Evolutionary conservation across 1,284 basidiomycete species (phyloP).

Genomic region (Heterobasidion occidentale): DNA sequence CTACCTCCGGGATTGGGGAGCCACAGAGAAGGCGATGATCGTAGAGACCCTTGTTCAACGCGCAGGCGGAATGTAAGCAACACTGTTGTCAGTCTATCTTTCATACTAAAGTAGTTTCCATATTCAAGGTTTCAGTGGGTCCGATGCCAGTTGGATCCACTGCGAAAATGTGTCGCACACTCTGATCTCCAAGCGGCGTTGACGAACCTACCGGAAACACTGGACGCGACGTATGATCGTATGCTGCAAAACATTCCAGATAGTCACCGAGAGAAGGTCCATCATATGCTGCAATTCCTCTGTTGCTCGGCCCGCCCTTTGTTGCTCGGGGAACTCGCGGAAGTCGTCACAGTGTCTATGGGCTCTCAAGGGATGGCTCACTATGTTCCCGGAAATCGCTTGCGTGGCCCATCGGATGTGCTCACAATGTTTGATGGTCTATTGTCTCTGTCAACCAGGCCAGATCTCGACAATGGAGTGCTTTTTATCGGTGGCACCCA

Average conservation of each 20-base stretch:
- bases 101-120: neutral
- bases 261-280: neutral
- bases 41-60: neutral
- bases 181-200: neutral
- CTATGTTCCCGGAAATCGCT: too few species aligned
- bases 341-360: neutral
- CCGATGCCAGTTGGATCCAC: neutral
- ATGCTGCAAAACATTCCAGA: neutral
- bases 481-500: too few species aligned
- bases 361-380: neutral
- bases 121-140: conserved; percentile 2
- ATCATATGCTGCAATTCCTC: conserved; percentile 6
- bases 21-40: neutral
- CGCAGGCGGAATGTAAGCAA: neutral
- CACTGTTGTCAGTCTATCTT: neutral
- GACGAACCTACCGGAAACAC: neutral
- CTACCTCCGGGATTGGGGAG: neutral
- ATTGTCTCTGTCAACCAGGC: too few species aligned
- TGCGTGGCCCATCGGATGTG: too few species aligned
- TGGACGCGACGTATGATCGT: conserved; percentile 6
- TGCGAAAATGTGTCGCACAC: neutral
- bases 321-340: neutral
- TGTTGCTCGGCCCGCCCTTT: neutral
- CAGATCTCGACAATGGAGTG: too few species aligned
- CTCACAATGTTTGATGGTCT: too few species aligned